Conservation (phyloP, 140 eudicot species). For the Erigeron philadelphicus region DNA sequence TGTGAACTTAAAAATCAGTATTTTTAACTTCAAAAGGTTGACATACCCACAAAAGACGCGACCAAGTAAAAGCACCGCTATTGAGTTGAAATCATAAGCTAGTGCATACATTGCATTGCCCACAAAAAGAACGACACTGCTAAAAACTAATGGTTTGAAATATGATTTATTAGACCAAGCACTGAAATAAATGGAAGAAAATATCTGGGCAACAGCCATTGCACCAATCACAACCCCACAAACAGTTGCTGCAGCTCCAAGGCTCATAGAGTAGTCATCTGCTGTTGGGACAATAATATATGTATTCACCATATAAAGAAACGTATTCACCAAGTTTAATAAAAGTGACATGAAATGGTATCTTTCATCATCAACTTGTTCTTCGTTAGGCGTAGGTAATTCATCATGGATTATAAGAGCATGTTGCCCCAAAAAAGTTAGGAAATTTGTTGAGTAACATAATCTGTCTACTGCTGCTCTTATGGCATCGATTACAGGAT, state of each 20-base stretch:
- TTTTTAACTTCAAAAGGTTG: background rate
- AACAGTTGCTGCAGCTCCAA: constrained; percentile 94
- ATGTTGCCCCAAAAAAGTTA: constrained; percentile 69
- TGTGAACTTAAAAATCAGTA: background rate
- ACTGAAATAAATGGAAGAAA: constrained; percentile 91
- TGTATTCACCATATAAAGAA: constrained; percentile 90
- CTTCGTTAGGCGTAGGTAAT: constrained; percentile 54
- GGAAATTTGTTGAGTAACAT: constrained; percentile 70
- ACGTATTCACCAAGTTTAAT: constrained; percentile 72
- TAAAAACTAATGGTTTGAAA: constrained; percentile 70
- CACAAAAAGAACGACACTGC: constrained; percentile 77
- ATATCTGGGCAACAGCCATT: constrained; percentile 94
- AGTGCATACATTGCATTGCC: constrained; percentile 85
- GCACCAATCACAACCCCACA: constrained; percentile 91
- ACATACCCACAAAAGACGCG: constrained; percentile 89
- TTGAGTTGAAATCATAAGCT: constrained; percentile 77
- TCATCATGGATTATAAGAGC: constrained; percentile 87
- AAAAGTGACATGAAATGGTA: constrained; percentile 83
- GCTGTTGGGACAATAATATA: constrained; percentile 97
- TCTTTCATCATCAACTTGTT: constrained; percentile 44
- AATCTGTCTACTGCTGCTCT: constrained; percentile 72
- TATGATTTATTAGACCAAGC: constrained; percentile 96
- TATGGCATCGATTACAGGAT: constrained; percentile 62
- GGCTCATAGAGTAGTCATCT: constrained; percentile 78
- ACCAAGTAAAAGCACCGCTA: constrained; percentile 70